Base-by-base conservation (phyloP, 2,329 filamentous ascomycete genomes). In the Fusarium globosum region DNA sequence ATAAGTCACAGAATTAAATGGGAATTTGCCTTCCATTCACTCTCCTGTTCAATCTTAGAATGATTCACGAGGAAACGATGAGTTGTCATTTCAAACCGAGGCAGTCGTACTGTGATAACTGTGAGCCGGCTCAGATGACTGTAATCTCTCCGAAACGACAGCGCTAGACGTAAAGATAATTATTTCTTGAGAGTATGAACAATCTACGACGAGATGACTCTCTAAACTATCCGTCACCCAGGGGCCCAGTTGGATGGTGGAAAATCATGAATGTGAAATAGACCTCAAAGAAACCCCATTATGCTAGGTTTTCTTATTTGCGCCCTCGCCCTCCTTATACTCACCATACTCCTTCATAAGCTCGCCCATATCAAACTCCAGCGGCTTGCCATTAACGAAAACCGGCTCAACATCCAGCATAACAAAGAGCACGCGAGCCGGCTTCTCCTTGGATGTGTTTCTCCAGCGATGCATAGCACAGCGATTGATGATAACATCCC, bases 131-230 rank as follows among this genome's bases (percentile, higher is more conserved):
- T 23, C 16, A 18, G 15, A 13, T 43, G 6, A 45, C 10, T 18
- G 10, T 45, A 12, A 18, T 7, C 7, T 45, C 7, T 6, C 4
- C 7, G 11, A 26, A 45, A 20, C 4, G 0, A 20, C 11, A 11
- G 45, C 9, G 5, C 4, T 21, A 48, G 9, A 16, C 6, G 4
- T 21, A 11, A 13, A 20, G 8, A 28, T 46, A 21, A 21, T n/a
- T 16, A 4, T n/a, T 2, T n/a, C 4, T 2, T 18, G 10, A 3
- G 1, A 4, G 2, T 9, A 18, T n/a, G 10, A n/a, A 49, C 7
- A 18, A 6, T 49, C 7, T n/a, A 0, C 9, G 14, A 16, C 28
- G 2, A 12, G 7, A 5, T 3, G 9, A 8, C 20, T 12, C 0
- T 21, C 20, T 18, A 12, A 43, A 11, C 11, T 43, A 13, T 6